Evolutionary conservation across 441 rosid species (phyloP).

Genomic region (Biscutella laevigata): DNA sequence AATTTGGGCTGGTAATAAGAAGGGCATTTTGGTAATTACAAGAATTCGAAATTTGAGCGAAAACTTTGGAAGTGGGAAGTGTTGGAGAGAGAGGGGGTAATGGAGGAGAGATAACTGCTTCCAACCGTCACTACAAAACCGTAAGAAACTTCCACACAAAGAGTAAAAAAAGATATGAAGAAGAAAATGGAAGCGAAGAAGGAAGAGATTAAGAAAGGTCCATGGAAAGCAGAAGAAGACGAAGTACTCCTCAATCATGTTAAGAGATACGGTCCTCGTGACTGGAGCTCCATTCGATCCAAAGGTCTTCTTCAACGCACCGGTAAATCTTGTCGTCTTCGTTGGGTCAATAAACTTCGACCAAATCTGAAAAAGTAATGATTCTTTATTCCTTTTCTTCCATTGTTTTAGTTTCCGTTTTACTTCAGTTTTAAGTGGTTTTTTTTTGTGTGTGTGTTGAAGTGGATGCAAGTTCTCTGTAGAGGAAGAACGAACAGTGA

Average conservation of each 20-base stretch:
- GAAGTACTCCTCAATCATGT: constrained; percentile 66
- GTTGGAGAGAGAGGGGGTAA: no score
- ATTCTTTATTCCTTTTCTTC: no score
- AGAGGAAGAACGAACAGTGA: constrained; percentile 82
- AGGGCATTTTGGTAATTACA: neutral
- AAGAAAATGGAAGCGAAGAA: constrained; percentile 35
- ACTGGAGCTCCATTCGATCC: constrained; percentile 99
- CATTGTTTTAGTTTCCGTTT: neutral
- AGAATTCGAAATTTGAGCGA: constrained; percentile 28
- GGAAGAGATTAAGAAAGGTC: constrained; percentile 75
- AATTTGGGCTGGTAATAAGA: no score
- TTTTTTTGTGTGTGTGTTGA: no score
- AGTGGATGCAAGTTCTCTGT: constrained; percentile 84
- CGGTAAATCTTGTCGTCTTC: constrained; percentile 93
- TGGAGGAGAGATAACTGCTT: constrained; percentile 42
- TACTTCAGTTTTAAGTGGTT: neutral
- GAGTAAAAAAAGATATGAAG: no score
- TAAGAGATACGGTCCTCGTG: constrained; percentile 63
- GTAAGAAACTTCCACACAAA: neutral
- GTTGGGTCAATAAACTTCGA: constrained; percentile 94
- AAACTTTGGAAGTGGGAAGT: constrained; percentile 38
- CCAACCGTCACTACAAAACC: constrained; percentile 38
- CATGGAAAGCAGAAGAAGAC: constrained; percentile 91
- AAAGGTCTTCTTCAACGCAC: constrained; percentile 79
- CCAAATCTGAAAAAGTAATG: constrained; percentile 89